Evolutionary conservation across 75 land plant genomes (phyloP).

Genomic region (Picea sitchensis): DNA sequence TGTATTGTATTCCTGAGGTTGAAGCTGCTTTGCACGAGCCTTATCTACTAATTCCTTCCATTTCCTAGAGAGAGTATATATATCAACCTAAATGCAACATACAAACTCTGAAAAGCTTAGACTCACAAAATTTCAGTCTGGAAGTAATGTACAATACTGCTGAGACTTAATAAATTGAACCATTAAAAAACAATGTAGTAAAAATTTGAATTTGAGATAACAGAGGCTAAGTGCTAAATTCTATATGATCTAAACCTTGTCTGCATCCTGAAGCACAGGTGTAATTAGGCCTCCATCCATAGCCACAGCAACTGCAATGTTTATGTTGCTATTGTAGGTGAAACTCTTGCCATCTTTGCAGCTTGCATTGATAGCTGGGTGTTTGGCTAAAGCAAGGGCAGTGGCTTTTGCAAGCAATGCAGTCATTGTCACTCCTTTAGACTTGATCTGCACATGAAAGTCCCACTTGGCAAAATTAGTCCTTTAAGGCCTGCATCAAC

Average conservation of each 20-base stretch:
- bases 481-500: too few species aligned
- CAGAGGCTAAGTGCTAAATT: neutral
- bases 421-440: slow-evolving; percentile 89
- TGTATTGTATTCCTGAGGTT: slow-evolving; percentile 73
- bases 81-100: slow-evolving; percentile 47
- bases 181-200: neutral
- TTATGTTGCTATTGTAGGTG: slow-evolving; percentile 70
- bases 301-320: slow-evolving; percentile 90
- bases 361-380: slow-evolving; percentile 82
- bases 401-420: slow-evolving; percentile 81
- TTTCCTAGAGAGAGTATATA: slow-evolving; percentile 75
- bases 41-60: slow-evolving; percentile 90
- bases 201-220: slow-evolving; percentile 1
- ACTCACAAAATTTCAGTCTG: neutral
- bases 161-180: neutral
- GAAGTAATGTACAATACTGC: neutral
- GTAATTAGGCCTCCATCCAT: slow-evolving; percentile 86
- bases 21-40: slow-evolving; percentile 82
- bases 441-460: slow-evolving; percentile 54
- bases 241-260: slow-evolving; percentile 47
- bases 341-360: slow-evolving; percentile 92
- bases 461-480: neutral
- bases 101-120: neutral
- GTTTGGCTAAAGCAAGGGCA: slow-evolving; percentile 70
- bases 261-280: slow-evolving; percentile 89